Evolutionary conservation across 2,329 filamentous ascomycete genomes (phyloP), one percentile per base, ranked within the genome.

Genomic region (Cytospora piceicola): DNA sequence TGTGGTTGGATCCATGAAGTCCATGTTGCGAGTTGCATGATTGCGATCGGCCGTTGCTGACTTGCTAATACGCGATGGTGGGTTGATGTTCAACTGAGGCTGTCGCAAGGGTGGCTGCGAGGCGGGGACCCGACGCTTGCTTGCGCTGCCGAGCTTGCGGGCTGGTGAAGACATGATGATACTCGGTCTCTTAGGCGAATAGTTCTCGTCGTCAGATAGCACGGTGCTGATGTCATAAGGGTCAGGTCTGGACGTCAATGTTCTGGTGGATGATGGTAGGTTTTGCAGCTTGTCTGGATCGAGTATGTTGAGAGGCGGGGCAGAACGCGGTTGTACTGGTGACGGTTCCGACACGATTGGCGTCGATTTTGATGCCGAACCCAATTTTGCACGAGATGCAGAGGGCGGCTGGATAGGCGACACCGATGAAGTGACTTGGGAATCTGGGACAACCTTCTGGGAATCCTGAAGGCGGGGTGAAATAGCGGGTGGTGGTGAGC

Each of bases 191-290:
- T 8, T 52, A 6, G 60, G 27, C 3, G 58, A n/a, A 4, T 32
- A 29, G 36, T 29, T 17, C 6, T 61, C 58, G 2, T 67, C 51
- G 9, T 63, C 63, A 11, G 58, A 57, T 0, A 67, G 30, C 24
- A 58, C 63, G 32, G 30, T 58, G 17, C 36, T 53, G 32, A 67
- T 65, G 27, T 67, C 66, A n/a, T 67, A 67, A 7, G 66, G 66
- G 34, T 67, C 66, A 15, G 63, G 39, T 17, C 61, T 67, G 51
- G 32, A 61, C 0, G 17, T 56, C 11, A 53, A n/a, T 6, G 42
- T 7, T 9, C 32, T 29, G 20, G 34, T 34, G 20, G 24, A 12
- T 22, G 46, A 20, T n/a, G 32, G 14, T 7, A 11, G 22, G 30
- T 49, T 49, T 14, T 34, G 24, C n/a, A 29, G 11, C 15, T 27